Conservation (phyloP, 169 alveolate genomes). For the Plasmodium gonderi region DNA sequence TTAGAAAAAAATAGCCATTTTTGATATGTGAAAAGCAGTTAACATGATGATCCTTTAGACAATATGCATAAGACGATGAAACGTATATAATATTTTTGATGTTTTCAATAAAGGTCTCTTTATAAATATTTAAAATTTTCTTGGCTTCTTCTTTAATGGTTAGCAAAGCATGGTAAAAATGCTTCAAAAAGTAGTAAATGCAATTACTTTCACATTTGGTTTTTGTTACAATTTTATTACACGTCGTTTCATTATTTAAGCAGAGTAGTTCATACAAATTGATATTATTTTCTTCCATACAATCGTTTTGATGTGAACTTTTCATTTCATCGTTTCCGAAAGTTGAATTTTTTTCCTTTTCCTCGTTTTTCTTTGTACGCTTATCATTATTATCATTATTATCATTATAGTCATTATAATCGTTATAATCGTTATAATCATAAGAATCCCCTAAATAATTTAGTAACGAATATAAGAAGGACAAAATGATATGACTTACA, state of each 20-base stretch:
- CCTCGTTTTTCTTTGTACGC: not conserved
- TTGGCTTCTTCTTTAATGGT: constrained; percentile 67
- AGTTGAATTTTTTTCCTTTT: not conserved
- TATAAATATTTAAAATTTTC: constrained; percentile 69
- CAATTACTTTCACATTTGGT: constrained; percentile 57
- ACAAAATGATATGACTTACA: constrained; percentile 71
- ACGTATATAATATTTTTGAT: constrained; percentile 73
- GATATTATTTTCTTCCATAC: not conserved
- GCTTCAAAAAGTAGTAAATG: constrained; percentile 65
- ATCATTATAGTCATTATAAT: not conserved
- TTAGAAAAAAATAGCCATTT: constrained; percentile 53
- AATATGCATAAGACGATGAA: constrained; percentile 70
- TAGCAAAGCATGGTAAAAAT: constrained; percentile 62
- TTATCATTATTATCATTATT: not conserved
- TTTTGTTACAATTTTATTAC: constrained; percentile 58
- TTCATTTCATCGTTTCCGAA: not conserved
- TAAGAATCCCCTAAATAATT: constrained; percentile 25
- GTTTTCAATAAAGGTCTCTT: constrained; percentile 74
- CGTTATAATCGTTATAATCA: not conserved
- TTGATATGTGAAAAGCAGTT: constrained; percentile 68
- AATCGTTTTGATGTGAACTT: not conserved
- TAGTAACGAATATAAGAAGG: constrained; percentile 64
- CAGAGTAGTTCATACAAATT: constrained; percentile 55
- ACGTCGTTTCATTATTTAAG: constrained; percentile 37
- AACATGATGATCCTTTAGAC: constrained; percentile 43